Conservation (phyloP, 2,329 filamentous ascomycete genomes). For the Claviceps spartinae region DNA sequence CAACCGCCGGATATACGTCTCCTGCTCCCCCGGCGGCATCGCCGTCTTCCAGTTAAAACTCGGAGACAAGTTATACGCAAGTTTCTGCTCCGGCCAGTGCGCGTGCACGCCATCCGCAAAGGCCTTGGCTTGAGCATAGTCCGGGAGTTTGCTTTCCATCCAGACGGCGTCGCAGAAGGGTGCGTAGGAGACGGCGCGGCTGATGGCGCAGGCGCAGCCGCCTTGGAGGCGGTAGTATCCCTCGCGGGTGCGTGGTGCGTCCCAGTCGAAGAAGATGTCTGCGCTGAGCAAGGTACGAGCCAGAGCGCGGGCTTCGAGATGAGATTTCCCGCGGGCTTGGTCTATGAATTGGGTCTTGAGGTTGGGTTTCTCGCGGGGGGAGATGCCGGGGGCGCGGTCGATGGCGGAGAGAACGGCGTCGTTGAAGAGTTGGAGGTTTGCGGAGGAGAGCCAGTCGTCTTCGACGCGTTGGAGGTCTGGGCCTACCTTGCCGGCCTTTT, state of each 20-base stretch:
- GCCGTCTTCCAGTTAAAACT: constrained; percentile 99
- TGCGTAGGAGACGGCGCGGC: constrained; percentile 80
- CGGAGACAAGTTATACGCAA: constrained; percentile 95
- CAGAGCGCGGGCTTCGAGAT: constrained; percentile 65
- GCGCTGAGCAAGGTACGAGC: constrained; percentile 64
- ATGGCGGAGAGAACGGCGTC: constrained; percentile 80
- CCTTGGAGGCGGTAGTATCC: constrained; percentile 90
- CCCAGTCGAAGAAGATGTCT: constrained; percentile 91
- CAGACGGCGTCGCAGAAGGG: constrained; percentile 94
- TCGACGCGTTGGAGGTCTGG: constrained; percentile 78
- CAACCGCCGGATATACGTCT: constrained; percentile 91
- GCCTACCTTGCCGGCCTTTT: constrained; percentile 68
- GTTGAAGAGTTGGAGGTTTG: constrained; percentile 75
- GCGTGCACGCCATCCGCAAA: constrained; percentile 90
- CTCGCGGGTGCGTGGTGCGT: constrained; percentile 80
- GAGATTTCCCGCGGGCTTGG: constrained; percentile 70
- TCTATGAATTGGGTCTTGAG: constrained; percentile 53
- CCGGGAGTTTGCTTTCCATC: constrained; percentile 98
- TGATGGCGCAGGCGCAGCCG: constrained; percentile 81
- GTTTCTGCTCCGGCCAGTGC: constrained; percentile 93
- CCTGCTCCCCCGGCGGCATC: constrained; percentile 82
- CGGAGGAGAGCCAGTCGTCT: constrained; percentile 70
- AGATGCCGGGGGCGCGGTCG: constrained; percentile 37
- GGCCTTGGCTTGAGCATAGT: constrained; percentile 79
- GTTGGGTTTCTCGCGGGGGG: constrained; percentile 48